phyloP scores from a whole-genome alignment of 257 asterid genomes.

The Ilex asprella region DNA sequence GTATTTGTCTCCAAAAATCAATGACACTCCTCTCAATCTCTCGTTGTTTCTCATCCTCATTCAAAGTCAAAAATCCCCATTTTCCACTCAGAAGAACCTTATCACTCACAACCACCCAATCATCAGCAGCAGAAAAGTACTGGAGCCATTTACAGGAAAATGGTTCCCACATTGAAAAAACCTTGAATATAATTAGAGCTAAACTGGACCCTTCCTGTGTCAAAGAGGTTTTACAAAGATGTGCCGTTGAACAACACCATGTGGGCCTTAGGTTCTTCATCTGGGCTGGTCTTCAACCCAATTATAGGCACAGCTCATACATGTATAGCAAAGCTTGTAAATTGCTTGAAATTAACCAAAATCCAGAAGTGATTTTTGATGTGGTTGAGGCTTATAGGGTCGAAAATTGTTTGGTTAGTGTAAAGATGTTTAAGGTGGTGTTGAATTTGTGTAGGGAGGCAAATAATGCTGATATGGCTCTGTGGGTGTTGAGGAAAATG shows the following conservation, averaged over 20 bases:
- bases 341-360: slow-evolving; percentile 34
- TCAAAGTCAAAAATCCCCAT: slow-evolving; percentile 17
- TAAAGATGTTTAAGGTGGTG: slow-evolving; percentile 62
- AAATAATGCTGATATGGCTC: slow-evolving; percentile 55
- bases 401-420: slow-evolving; percentile 42
- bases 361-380: slow-evolving; percentile 41
- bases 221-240: slow-evolving; percentile 46
- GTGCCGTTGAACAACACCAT: slow-evolving; percentile 40
- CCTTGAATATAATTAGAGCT: slow-evolving; percentile 37
- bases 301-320: slow-evolving; percentile 45
- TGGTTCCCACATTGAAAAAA: slow-evolving; percentile 37
- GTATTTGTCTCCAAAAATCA: neutral
- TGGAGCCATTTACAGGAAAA: slow-evolving; percentile 40
- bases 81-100: slow-evolving; percentile 12
- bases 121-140: slow-evolving; percentile 45
- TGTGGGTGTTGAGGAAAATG: slow-evolving; percentile 73
- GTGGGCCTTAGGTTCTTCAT: slow-evolving; percentile 72
- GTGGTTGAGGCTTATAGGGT: slow-evolving; percentile 45
- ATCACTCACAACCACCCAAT: slow-evolving; percentile 24
- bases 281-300: slow-evolving; percentile 81
- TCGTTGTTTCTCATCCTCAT: slow-evolving; percentile 17
- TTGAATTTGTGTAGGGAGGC: slow-evolving; percentile 73
- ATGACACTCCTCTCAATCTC: slow-evolving; percentile 18
- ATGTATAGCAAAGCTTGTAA: slow-evolving; percentile 59
- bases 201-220: slow-evolving; percentile 50